Evolutionary conservation across 2,329 filamentous ascomycete genomes (phyloP).

Genomic region (Cladosporium sp.): DNA sequence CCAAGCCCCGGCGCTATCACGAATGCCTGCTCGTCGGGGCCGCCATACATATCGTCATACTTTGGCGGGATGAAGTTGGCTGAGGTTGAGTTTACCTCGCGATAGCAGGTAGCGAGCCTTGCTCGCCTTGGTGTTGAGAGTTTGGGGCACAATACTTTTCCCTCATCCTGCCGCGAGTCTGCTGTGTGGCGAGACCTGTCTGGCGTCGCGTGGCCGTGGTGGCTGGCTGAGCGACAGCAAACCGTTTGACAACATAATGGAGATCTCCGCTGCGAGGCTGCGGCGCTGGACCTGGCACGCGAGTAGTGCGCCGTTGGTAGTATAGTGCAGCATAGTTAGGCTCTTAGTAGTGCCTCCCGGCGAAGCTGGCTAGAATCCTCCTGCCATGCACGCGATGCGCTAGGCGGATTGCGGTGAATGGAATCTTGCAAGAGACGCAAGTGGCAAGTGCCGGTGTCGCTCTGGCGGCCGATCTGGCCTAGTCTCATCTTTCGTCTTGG

Average conservation of each 20-base stretch:
- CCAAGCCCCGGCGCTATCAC: background rate
- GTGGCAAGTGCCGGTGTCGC: conserved; percentile 6
- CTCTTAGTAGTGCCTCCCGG: background rate
- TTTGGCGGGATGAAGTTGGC: background rate
- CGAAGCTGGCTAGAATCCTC: conserved; percentile 6
- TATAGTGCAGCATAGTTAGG: background rate
- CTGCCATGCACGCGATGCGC: conserved; percentile 10
- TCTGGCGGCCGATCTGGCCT: conserved; percentile 15
- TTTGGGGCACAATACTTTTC: background rate
- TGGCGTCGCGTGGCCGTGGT: background rate
- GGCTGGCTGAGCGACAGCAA: conserved; percentile 1
- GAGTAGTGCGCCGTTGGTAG: background rate
- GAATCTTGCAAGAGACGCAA: conserved; percentile 2
- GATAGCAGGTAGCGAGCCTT: background rate
- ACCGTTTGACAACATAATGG: background rate
- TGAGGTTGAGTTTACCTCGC: background rate
- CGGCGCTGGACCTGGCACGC: background rate
- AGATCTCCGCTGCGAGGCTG: conserved; percentile 2
- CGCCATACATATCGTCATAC: background rate
- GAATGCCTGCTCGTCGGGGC: background rate
- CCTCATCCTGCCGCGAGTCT: background rate
- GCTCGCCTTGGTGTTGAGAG: background rate
- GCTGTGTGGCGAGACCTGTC: background rate
- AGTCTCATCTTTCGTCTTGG: conserved; percentile 1
- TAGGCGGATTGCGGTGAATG: conserved; percentile 13